phyloP scores from a whole-genome alignment of 805 yeast genomes.

The Metschnikowia lachancei region DNA sequence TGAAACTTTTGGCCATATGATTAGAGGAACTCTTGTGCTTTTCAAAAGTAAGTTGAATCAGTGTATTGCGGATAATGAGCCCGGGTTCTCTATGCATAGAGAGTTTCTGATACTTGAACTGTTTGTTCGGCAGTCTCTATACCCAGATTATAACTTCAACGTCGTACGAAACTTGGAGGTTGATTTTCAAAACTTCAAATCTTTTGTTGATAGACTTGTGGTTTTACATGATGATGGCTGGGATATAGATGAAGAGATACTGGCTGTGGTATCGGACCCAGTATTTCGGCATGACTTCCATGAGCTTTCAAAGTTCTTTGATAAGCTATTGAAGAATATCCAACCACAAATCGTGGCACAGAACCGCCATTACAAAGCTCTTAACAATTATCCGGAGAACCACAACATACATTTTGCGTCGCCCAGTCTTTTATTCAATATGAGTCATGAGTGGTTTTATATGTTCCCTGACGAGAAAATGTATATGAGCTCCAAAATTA shows the following conservation, averaged over 20 bases:
- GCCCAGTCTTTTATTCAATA: conserved; percentile 31
- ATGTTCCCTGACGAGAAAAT: conserved; percentile 34
- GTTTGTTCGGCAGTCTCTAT: conserved; percentile 22
- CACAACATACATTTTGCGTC: conserved; percentile 26
- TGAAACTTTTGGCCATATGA: conserved; percentile 33
- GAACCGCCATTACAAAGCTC: conserved; percentile 25
- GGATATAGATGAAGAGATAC: conserved; percentile 4
- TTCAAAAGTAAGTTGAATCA: conserved; percentile 24
- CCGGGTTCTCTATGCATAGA: conserved; percentile 7
- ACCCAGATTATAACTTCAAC: conserved; percentile 37
- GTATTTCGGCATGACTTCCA: conserved; percentile 20
- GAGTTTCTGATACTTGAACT: conserved; percentile 23
- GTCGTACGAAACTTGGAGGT: conserved; percentile 27
- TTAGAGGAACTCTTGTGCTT: conserved; percentile 35
- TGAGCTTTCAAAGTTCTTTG: conserved; percentile 33
- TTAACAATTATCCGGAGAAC: conserved; percentile 16
- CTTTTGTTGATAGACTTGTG: conserved; percentile 18
- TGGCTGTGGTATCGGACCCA: conserved; percentile 12
- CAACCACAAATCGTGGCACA: conserved; percentile 28
- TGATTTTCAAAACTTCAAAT: conserved; percentile 28
- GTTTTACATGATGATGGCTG: conserved; percentile 10
- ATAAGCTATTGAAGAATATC: conserved; percentile 24
- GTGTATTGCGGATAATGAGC: conserved; percentile 2
- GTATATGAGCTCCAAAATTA: conserved; percentile 26
- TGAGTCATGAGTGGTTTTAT: conserved; percentile 36